Base-by-base conservation (phyloP, 2,329 filamentous ascomycete genomes). In the Botrytis aclada region DNA sequence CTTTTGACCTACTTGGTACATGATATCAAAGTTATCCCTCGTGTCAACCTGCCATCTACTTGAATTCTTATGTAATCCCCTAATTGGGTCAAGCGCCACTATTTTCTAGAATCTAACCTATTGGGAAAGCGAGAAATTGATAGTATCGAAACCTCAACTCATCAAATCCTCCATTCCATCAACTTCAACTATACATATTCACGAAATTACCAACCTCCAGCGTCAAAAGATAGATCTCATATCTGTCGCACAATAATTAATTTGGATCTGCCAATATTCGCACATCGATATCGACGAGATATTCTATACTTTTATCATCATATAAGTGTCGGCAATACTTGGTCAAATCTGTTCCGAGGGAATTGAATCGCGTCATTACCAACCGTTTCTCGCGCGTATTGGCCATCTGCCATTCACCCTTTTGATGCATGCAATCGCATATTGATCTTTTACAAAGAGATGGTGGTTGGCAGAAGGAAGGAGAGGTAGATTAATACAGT, bases 401-500 rank as follows among this genome's bases (percentile, higher is more conserved):
- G 71, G 71, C 75, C 64, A 60, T 73, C 75, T 58, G 72, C 72
- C 76, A 58, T 73, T 73, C 14, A 72, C 73, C 45, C 73, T 54
- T 69, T 32, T 29, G 66, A 79, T 80, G 78, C 74, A 79, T 78
- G 77, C 77, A 74, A 75, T 78, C 75, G 74, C 75, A 73, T 69
- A 63, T 61, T 78, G 69, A 76, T 73, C 69, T 73, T 67, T 34
- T 73, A 66, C 71, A 69, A 73, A 78, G 78, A 78, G 77, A 80
- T 79, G 79, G 77, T 80, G 79, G 77, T 77, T 76, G 77, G 77
- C 73, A 75, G 77, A 75, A 74, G 79, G 77, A 73, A 76, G 75
- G 72, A 72, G 78, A 76, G 79, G 77, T 80, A 81, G 78, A 80
- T 77, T 74, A 75, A 76, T 82, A 75, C 73, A 76, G 76, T 77